Percentiles rank a stretch among this genome's conserved stretches.
These are phyloP conservation scores for Vickermania ingenoplastis DNA, from an alignment of 208 protist species.

Conservation along the genomic window DNA sequence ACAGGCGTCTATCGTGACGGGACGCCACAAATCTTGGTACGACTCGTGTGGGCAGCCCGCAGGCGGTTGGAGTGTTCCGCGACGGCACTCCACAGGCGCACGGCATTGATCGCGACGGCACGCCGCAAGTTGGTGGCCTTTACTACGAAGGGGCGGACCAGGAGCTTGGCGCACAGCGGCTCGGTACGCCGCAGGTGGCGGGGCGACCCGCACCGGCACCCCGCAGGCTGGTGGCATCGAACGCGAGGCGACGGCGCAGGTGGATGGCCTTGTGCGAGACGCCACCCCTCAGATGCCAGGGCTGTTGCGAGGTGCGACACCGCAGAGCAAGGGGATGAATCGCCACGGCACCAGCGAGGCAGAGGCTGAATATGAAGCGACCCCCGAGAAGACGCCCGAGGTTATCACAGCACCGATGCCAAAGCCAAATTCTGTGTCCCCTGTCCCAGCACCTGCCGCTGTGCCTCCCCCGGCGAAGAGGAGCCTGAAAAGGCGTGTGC, in stretches of 20 bases:
- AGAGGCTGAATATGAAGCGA: neutral
- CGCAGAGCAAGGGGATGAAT: neutral
- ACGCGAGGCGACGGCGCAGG: neutral
- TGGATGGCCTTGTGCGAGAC: neutral
- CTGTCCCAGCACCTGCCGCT: too few species aligned
- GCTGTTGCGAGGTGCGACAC: neutral
- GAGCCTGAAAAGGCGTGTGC: neutral
- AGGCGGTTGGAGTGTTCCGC: neutral
- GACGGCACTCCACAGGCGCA: neutral
- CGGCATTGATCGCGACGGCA: neutral
- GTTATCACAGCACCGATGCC: neutral
- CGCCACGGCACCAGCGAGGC: neutral
- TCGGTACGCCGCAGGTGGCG: neutral
- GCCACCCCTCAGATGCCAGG: neutral
- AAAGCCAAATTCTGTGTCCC: neutral
- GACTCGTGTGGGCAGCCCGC: neutral
- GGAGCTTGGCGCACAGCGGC: neutral
- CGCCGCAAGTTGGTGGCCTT: neutral
- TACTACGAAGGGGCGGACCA: neutral
- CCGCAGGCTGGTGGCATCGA: neutral
- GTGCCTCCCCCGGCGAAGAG: too few species aligned
- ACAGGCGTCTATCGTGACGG: neutral
- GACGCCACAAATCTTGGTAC: neutral
- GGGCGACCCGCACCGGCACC: neutral
- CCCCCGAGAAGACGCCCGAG: neutral